phyloP scores from a whole-genome alignment of 495 filamentous ascomycete genomes.

The Podospora australis region DNA sequence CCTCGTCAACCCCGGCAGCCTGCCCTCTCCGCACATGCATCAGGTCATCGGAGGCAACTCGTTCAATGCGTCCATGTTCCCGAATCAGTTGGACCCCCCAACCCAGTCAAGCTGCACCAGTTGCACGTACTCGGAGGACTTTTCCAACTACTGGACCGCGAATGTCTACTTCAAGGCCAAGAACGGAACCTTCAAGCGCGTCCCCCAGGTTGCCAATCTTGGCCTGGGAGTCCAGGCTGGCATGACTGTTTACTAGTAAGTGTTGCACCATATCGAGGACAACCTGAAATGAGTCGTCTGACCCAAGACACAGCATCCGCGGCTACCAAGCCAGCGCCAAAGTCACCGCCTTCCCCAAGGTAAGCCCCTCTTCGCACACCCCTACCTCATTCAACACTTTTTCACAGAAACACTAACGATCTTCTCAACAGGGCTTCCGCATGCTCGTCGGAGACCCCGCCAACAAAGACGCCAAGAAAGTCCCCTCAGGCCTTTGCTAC shows the following conservation, averaged over 20 bases:
- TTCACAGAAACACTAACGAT: background rate
- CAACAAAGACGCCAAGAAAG: constrained; percentile 26
- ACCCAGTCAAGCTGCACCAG: constrained; percentile 24
- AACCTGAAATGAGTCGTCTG: too few species aligned
- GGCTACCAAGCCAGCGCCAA: constrained; percentile 16
- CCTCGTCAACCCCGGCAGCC: too few species aligned
- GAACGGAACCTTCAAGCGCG: constrained; percentile 40
- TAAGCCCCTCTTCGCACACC: constrained; percentile 15
- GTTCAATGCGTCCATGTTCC: constrained; percentile 41
- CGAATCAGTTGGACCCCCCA: constrained; percentile 26
- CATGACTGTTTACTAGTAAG: constrained; percentile 44
- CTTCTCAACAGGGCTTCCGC: constrained; percentile 38
- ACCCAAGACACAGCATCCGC: too few species aligned
- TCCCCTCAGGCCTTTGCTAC: constrained; percentile 38
- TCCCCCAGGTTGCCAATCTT: constrained; percentile 34
- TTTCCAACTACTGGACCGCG: too few species aligned
- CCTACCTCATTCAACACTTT: background rate
- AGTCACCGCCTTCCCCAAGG: constrained; percentile 39
- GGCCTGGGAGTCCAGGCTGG: constrained; percentile 35
- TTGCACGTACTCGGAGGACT: constrained; percentile 23
- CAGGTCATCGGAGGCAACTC: constrained; percentile 46
- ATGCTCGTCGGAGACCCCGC: constrained; percentile 46
- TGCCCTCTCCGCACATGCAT: constrained; percentile 40
- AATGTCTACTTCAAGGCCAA: constrained; percentile 42
- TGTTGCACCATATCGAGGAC: too few species aligned